Evolutionary conservation across 1,284 basidiomycete genomes (phyloP).

Genomic region (Cerrena zonata): DNA sequence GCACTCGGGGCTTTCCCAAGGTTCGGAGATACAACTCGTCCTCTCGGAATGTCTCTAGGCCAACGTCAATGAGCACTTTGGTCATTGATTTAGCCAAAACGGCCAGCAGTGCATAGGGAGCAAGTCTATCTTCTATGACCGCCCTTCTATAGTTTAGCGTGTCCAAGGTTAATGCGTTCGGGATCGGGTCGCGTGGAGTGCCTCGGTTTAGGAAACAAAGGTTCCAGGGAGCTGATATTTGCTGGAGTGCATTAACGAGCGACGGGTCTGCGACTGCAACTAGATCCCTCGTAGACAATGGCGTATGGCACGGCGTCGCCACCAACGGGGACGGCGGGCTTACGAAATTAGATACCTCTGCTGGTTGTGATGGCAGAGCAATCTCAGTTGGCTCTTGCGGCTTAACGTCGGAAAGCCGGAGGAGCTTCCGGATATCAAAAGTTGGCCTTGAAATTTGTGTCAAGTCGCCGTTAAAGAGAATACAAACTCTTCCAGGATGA

Average conservation of each 20-base stretch:
- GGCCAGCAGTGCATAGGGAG: conserved; percentile 41
- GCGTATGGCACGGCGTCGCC: not conserved
- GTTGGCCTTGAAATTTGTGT: conserved; percentile 13
- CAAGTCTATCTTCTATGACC: conserved; percentile 34
- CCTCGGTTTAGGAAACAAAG: conserved; percentile 7
- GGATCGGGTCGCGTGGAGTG: not conserved
- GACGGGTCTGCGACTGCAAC: conserved; percentile 20
- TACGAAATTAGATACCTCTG: not conserved
- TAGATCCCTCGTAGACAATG: conserved; percentile 11
- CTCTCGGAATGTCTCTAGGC: conserved; percentile 17
- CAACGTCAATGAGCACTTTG: conserved; percentile 19
- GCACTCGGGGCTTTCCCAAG: not conserved
- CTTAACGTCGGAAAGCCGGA: conserved; percentile 6
- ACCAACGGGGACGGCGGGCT: not conserved
- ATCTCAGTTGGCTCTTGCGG: not conserved
- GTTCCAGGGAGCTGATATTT: conserved; percentile 13
- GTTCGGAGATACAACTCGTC: conserved; percentile 15
- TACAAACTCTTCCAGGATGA: conserved; percentile 6
- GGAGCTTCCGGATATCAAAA: conserved; percentile 8
- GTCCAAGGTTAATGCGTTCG: not conserved
- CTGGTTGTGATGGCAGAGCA: not conserved
- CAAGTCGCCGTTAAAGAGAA: conserved; percentile 13
- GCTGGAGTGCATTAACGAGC: conserved; percentile 19
- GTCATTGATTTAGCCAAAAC: conserved; percentile 28
- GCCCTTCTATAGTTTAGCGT: conserved; percentile 10